Base-by-base conservation (phyloP, 371 early-diverging fungal genomes). In the Apophysomyces trapeziformis region DNA sequence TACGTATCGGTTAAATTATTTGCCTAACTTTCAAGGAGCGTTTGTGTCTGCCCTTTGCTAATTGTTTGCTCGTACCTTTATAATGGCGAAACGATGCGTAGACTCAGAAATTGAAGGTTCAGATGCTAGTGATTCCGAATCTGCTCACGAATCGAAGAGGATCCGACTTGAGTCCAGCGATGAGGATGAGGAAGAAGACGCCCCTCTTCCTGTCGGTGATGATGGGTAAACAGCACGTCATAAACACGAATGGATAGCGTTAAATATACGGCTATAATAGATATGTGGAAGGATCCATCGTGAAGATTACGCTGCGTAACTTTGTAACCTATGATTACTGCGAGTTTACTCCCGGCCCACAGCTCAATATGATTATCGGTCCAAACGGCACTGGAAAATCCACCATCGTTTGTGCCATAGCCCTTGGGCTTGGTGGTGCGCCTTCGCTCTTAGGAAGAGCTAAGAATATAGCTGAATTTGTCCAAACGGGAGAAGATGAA, bases 331-430 rank as follows among this genome's bases (percentile, higher is more conserved):
- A 98, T 77, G 92, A 95, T 66, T 78, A 80, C 21, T 92, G 91
- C 65, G 92, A 95, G 59, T 88, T 95, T 61, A 71, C 63, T 9
- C 97, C 98, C 1, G 98, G 97, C 0, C 96, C 97, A 0, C 86
- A 94, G 67, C 82, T 99, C 74, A 99, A 99, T 77, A 97, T 99
- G 97, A 93, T 99, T 45, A 93, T 97, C 47, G 98, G 96, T 4
- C 96, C 97, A 4, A 98, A 96, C 72, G 99, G 99, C 18, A 97
- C 99, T 0, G 99, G 99, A 60, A 99, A 99, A 79, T 94, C 95
- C 57, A 95, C 97, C 0, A 91, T 99, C 39, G 99, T 99, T 0
- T 96, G 96, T 76, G 99, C 99, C 0, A 92, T 99, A 39, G 98
- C 96, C 4, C 85, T 99, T 38, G 98, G 98, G 0, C 89, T 99